Evolutionary conservation across 768 basidiomycete genomes (phyloP), one percentile per base, ranked within the genome.

Genomic region (Suillus subaureus): DNA sequence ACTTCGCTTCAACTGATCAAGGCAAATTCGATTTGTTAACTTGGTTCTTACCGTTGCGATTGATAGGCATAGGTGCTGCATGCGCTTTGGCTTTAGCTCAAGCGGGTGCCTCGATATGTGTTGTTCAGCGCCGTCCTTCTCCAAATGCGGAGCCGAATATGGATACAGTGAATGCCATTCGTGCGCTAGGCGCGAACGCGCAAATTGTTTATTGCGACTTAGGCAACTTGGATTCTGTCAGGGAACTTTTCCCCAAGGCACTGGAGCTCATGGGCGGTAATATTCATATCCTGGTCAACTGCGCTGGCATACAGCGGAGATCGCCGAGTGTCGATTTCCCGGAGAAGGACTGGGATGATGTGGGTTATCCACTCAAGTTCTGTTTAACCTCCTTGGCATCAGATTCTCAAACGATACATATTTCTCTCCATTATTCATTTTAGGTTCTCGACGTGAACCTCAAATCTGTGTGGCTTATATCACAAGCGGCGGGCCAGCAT

Each of bases 381-480:
- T 62, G 60, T 51, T 45, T 69, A 63, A 61, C 61, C 58, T 40
- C 63, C 64, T 43, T 63, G 52, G 54, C 16, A 67, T 70, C 61
- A 60, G 56, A 54, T 60, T 64, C 49, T 51, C 58, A 56, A 64
- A 61, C 54, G 64, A 45, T 65, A 39, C 15, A 47, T 66, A 65
- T 65, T 58, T 47, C 39, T 57, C 60, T 57, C 60, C 64, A 52
- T 62, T 70, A 52, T 62, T 70, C 55, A 15, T 51, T 26, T 49
- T 70, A 93, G 92, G 93, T 94, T 64, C 81, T 96, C 65, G 85
- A 91, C 70, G 87, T 93, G 70, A 97, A 97, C 81, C 87, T 97
- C 74, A 94, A 93, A 77, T 87, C 93, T 9, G 87, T 85, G 65
- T 97, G 91, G 86, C 83, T 94, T 35, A 89, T 96, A 67, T 89